Evolutionary conservation across 768 basidiomycete genomes (phyloP), one percentile per base, ranked within the genome.

Genomic region (Xerocomus potaroensis): DNA sequence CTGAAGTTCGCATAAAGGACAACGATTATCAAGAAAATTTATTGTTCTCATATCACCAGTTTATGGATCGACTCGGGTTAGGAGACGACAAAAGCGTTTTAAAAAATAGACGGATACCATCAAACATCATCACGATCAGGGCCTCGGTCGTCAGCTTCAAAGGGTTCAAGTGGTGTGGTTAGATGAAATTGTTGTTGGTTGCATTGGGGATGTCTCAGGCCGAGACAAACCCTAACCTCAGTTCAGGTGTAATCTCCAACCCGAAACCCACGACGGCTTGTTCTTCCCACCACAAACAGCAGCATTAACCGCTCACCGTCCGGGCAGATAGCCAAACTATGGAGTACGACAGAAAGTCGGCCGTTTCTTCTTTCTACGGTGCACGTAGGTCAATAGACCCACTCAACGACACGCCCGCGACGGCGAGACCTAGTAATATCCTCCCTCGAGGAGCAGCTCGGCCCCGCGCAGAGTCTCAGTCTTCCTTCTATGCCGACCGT

Each of bases 261-360:
- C 49, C 41, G 31, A 49, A n/a, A 10, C 47, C 21, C 32, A 36
- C 37, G 26, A 22, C 6, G 11, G 40, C 23, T 31, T 10, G 6
- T n/a, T 22, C 36, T 59, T 54, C 54, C 43, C 59, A 58, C 53
- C 44, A 27, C 26, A n/a, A n/a, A 10, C 26, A 27, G 26, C 5
- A 27, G 26, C 26, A n/a, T n/a, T n/a, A n/a, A n/a, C n/a, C n/a
- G n/a, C n/a, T n/a, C n/a, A 10, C 26, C 26, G 6, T 27, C 26
- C 26, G 10, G 10, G 23, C 16, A 31, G 14, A n/a, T n/a, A n/a
- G n/a, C n/a, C n/a, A 4, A 23, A 37, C 36, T 18, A 88, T 87
- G 87, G 87, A 88, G 53, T 74, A 78, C 57, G 87, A 88, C 69
- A 77, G 84, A 60, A 87, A 84, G 66, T 87, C 88, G 5, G 77